phyloP scores from a whole-genome alignment of 306 rosid species.

The Rosa persica region DNA sequence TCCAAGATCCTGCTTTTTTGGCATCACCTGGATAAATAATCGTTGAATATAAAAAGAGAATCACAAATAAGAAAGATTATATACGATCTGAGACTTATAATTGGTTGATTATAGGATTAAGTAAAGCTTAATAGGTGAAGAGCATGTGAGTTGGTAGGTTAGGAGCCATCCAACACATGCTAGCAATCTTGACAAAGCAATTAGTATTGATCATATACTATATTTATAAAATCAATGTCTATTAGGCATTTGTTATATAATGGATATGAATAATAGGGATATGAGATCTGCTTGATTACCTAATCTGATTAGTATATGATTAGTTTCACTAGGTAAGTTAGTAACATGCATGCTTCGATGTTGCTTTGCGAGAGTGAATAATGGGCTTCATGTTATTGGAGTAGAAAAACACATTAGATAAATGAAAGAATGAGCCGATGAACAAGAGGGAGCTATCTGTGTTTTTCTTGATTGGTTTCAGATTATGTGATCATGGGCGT shows the following conservation, averaged over 20 bases:
- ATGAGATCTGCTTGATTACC: constrained; percentile 42
- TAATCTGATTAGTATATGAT: constrained; percentile 20
- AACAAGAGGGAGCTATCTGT: not conserved
- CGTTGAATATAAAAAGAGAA: not conserved
- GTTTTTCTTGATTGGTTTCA: not conserved
- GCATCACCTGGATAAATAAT: constrained; percentile 11
- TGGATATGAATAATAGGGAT: constrained; percentile 18
- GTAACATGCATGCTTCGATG: constrained; percentile 34
- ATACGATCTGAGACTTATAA: constrained; percentile 4
- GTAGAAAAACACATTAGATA: constrained; percentile 12
- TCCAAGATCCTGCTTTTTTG: constrained; percentile 16
- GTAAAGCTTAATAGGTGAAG: constrained; percentile 28
- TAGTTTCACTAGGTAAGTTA: constrained; percentile 19
- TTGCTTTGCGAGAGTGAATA: constrained; percentile 32
- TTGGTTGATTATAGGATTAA: not conserved
- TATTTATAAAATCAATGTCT: constrained; percentile 23
- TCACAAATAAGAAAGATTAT: not conserved
- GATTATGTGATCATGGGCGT: not conserved
- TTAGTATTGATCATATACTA: not conserved
- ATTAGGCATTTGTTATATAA: constrained; percentile 11
- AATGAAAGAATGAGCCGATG: not conserved
- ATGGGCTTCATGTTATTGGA: constrained; percentile 60
- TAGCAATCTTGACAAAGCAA: constrained; percentile 32
- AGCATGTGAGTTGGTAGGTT: constrained; percentile 54
- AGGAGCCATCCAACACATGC: constrained; percentile 47